Evolutionary conservation across 371 early-diverging fungal species (phyloP), one percentile per base, ranked within the genome.

Genomic region (Circinella umbellata): DNA sequence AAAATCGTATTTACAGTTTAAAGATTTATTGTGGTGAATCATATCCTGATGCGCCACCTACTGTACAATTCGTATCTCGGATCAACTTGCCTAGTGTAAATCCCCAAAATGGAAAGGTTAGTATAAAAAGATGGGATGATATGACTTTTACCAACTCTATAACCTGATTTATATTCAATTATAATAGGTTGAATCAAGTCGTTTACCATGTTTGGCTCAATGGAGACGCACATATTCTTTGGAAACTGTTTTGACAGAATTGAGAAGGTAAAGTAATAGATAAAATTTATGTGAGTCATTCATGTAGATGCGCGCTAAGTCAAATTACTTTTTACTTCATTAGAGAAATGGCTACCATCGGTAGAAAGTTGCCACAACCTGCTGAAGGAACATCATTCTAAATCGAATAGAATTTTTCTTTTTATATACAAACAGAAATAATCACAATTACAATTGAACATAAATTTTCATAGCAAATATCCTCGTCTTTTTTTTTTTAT

Each of bases 1-100:
- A 98, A 78, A 96, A 96, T 86, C 89, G 98, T 47, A 96, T 98
- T 70, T 97, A 98, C 83, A 88, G 89, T 70, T 85, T 98, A 59
- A 88, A 84, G 73, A 84, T 98, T 39, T 81, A 79, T 73, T 98
- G 99, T 73, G 96, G 94, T 59, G 83, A 86, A 3, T 73, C 91
- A 18, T 98, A 98, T 76, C 99, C 99, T 34, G 91, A 93, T 70
- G 69, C 67, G 36, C 90, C 97, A 20, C 99, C 99, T 4, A 63
- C 64, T 8, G 91, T 98, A 39, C 72, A 80, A 35, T 98, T 98
- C 79, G 69, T 91, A 18, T 92, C 95, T 39, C 87, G 86, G 67
- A 91, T 98, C 72, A 96, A 96, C 73, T 75, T 98, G 62, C 90
- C 93, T n/a, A 91, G 94, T 70, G 96, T 98, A 20, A 89, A 95